These are phyloP conservation scores for Globisporangium lucens DNA, from an alignment of 352 stramenopile species.

Conservation along the genomic window DNA sequence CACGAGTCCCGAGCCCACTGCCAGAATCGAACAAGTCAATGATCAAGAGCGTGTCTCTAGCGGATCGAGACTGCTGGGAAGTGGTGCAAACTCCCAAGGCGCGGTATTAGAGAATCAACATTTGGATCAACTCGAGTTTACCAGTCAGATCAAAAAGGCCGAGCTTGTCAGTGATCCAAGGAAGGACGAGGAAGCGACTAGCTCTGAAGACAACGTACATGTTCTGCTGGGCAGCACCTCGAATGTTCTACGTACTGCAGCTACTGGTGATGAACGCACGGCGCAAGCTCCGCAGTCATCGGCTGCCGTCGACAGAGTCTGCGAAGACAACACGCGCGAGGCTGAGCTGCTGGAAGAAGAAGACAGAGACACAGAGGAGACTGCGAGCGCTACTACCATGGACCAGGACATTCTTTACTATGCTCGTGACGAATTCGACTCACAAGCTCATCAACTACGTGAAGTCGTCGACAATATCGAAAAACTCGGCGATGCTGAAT, in stretches of 20 bases:
- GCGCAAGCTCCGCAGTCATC: not conserved
- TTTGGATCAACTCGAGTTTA: not conserved
- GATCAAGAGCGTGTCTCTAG: not conserved
- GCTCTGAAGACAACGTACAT: not conserved
- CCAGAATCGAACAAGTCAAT: not conserved
- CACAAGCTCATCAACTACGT: not conserved
- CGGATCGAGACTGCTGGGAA: not conserved
- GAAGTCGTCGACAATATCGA: not conserved
- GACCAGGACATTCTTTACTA: not conserved
- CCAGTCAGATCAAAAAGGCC: not conserved
- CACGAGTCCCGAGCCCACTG: not conserved
- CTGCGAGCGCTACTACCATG: too few species aligned
- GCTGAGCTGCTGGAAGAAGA: not conserved
- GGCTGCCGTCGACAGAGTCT: not conserved
- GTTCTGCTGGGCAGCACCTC: not conserved
- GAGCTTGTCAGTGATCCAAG: not conserved
- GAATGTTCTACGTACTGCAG: not conserved
- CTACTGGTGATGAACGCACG: not conserved
- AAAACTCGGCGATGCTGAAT: not conserved
- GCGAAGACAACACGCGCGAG: not conserved
- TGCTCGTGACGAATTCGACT: not conserved
- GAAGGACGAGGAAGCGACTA: not conserved
- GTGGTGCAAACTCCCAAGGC: not conserved
- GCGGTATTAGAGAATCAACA: not conserved
- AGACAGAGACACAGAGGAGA: not conserved